Conservation (phyloP, 1,284 basidiomycete species). For the Malassezia sympodialis region DNA sequence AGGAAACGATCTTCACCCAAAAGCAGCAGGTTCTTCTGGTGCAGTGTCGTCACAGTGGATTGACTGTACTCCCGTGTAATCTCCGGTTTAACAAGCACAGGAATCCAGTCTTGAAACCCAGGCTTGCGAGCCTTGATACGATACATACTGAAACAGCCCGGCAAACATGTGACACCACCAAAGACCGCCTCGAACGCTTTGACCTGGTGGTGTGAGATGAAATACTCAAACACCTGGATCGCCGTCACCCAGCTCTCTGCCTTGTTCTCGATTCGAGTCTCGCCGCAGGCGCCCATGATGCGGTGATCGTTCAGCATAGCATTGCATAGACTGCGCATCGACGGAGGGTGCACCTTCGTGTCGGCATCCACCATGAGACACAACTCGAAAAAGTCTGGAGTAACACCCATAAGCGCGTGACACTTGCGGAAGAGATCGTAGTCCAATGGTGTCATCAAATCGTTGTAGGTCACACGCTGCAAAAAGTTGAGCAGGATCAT, state of each 20-base stretch:
- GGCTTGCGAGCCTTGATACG: constrained; percentile 80
- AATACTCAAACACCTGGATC: constrained; percentile 98
- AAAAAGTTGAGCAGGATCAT: constrained; percentile 99
- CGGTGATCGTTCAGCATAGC: constrained; percentile 96
- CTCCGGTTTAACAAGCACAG: constrained; percentile 90
- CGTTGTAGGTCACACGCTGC: constrained; percentile 95
- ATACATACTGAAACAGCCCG: constrained; percentile 99
- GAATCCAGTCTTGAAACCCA: constrained; percentile 85
- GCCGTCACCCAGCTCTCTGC: constrained; percentile 86
- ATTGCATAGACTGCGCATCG: constrained; percentile 50
- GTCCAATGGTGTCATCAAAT: constrained; percentile 93
- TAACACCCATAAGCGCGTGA: constrained; percentile 94
- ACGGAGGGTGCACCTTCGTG: constrained; percentile 50
- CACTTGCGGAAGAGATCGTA: constrained; percentile 97
- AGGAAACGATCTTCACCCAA: constrained; percentile 98
- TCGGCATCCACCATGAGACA: constrained; percentile 98
- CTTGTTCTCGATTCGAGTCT: constrained; percentile 97
- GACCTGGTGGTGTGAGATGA: constrained; percentile 94
- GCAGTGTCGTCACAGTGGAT: constrained; percentile 78
- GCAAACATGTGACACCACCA: constrained; percentile 96
- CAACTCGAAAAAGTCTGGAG: constrained; percentile 96
- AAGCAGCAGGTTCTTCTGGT: constrained; percentile 93
- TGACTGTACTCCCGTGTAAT: constrained; percentile 97
- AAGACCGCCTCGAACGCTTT: constrained; percentile 99
- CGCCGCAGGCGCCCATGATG: constrained; percentile 98